A percentile compares a stretch with the other conserved stretches of the same genome.
Conservation (phyloP, 176 grass and related monocot species). For the Carex scoparia region DNA sequence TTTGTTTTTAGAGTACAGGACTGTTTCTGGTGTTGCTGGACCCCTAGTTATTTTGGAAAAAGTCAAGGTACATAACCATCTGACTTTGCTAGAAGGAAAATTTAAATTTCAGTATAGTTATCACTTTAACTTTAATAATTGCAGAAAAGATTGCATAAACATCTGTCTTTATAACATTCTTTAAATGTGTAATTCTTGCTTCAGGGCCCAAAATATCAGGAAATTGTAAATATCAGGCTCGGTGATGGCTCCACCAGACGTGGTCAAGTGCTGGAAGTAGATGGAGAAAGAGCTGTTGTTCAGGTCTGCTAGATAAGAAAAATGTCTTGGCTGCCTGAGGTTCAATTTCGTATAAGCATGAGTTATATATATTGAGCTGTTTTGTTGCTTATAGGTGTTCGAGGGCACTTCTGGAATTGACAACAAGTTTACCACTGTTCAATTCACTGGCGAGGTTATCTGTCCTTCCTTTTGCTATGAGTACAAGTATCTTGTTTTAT, state of each 20-base stretch:
- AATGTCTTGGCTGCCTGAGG: background rate
- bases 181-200: constrained; percentile 26
- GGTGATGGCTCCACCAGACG: constrained; percentile 94
- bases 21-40: constrained; percentile 93
- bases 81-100: background rate
- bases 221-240: constrained; percentile 97
- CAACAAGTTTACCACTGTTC: constrained; percentile 95
- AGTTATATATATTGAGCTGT: background rate
- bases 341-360: background rate
- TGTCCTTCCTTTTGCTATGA: constrained; percentile 11
- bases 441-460: constrained; percentile 97
- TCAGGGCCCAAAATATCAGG: constrained; percentile 95
- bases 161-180: background rate
- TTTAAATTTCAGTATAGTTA: constrained; percentile 9
- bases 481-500: constrained; percentile 8
- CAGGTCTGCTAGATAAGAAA: constrained; percentile 40
- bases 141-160: background rate
- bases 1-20: constrained; percentile 75
- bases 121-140: background rate
- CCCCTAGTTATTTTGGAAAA: constrained; percentile 98
- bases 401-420: constrained; percentile 99
- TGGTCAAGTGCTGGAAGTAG: constrained; percentile 99
- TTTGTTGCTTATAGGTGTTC: constrained; percentile 59
- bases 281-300: constrained; percentile 97
- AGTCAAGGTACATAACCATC: constrained; percentile 66